Evolutionary conservation across 2,329 filamentous ascomycete genomes (phyloP), one percentile per base, ranked within the genome.

Genomic region (Hymenoscyphus scutula): DNA sequence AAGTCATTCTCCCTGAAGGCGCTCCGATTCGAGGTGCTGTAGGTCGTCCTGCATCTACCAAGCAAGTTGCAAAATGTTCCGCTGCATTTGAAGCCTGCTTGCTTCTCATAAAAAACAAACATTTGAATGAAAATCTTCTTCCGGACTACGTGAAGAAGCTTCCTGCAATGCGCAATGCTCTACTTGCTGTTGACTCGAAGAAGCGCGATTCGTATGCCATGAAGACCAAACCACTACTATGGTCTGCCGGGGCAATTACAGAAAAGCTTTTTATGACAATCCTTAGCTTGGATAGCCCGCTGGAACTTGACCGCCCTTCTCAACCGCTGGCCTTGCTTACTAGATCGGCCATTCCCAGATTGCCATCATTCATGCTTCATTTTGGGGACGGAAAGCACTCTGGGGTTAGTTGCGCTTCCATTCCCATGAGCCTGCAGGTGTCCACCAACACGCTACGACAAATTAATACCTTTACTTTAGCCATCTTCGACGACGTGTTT

Each of bases 31-130:
- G 82, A 61, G 86, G 84, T 32, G 81, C 84, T 5, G 80, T 81
- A 13, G 94, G 95, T 5, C 79, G 77, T 7, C 77, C 85, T 0
- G 85, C 88, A 61, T 74, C 79, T 7, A 90, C 82, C 62, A 98
- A 97, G 75, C 81, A 87, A 32, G 77, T 89, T 19, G 94, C 95
- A 4, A 96, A 95, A 74, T 91, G 91, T 67, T 91, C 93, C 0
- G 94, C 93, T 2, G 94, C 95, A 0, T 98, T 94, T 73, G 85
- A 92, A 71, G 85, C 89, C 58, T 97, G 93, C 71, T 74, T 92
- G 1, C 74, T 86, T 65, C 80, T 99, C 17, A 80, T 88, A 56
- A 80, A 84, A 63, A 82, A 83, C 59, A 83, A 84, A 1, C 86
- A 89, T 64, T 79, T 99, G 5, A 85, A 97, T 71, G 82, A 87